These are phyloP conservation scores for Mycena rosella DNA, from an alignment of 768 basidiomycete genomes.

Conservation along the genomic window DNA sequence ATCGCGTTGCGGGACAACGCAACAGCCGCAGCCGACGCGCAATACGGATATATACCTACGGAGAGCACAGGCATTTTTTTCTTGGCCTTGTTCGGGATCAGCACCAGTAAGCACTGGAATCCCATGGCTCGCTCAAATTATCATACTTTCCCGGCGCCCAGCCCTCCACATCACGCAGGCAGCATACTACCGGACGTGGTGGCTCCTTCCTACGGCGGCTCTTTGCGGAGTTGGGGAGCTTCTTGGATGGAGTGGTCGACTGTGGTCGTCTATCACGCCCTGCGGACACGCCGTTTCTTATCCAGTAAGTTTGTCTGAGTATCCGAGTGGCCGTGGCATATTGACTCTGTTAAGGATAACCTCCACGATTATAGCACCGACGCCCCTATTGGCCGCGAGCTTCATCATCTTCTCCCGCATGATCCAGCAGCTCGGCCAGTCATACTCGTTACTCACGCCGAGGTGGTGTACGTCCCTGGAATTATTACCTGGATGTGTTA, in stretches of 20 bases:
- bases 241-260: constrained; percentile 63
- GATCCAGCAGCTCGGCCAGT: constrained; percentile 55
- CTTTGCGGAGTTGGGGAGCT: constrained; percentile 64
- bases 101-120: constrained; percentile 44
- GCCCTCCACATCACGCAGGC: constrained; percentile 63
- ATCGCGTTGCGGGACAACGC: too few species aligned
- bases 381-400: constrained; percentile 67
- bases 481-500: constrained; percentile 10
- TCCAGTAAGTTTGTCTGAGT: constrained; percentile 53
- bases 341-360: constrained; percentile 47
- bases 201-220: constrained; percentile 62
- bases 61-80: constrained; percentile 14
- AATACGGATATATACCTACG: constrained; percentile 23
- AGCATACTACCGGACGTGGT: constrained; percentile 60
- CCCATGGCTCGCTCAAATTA: neutral
- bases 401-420: constrained; percentile 66
- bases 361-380: constrained; percentile 65
- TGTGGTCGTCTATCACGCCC: constrained; percentile 62
- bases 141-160: constrained; percentile 37
- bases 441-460: constrained; percentile 63
- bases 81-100: constrained; percentile 50
- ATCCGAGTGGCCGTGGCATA: neutral
- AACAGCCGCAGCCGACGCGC: neutral
- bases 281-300: constrained; percentile 47
- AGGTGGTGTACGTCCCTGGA: constrained; percentile 50